Conservation (phyloP, 805 yeast genomes). For the Zygosaccharomyces bailii region DNA sequence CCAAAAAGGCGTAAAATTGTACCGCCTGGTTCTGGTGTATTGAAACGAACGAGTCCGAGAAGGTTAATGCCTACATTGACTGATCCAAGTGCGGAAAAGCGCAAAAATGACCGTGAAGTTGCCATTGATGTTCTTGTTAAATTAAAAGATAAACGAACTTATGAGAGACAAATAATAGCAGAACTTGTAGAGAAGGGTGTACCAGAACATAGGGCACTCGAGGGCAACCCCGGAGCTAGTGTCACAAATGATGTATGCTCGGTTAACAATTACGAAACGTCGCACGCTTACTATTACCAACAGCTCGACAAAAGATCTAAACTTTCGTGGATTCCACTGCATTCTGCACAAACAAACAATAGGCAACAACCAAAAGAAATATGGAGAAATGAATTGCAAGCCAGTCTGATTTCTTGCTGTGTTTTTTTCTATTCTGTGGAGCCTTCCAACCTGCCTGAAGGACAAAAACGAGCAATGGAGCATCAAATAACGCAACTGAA, state of each 20-base stretch:
- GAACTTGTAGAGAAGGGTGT: conserved; percentile 25
- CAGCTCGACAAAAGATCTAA: conserved; percentile 25
- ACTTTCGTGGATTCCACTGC: conserved; percentile 15
- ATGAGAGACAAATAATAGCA: conserved; percentile 12
- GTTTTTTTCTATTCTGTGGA: conserved; percentile 12
- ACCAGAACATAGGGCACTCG: conserved; percentile 22
- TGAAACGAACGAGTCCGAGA: conserved; percentile 8
- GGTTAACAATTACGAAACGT: conserved; percentile 25
- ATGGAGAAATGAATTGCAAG: conserved; percentile 19
- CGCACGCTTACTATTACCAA: conserved; percentile 25
- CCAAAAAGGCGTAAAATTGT: background rate
- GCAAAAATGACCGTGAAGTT: conserved; percentile 20
- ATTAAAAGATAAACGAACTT: conserved; percentile 9
- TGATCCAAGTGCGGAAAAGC: conserved; percentile 19
- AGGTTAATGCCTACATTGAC: conserved; percentile 1
- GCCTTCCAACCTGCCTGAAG: background rate
- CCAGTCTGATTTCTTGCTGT: conserved; percentile 11
- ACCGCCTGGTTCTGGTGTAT: conserved; percentile 3
- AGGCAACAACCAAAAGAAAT: conserved; percentile 8
- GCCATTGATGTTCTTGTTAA: conserved; percentile 14
- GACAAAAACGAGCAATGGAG: background rate
- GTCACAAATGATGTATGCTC: conserved; percentile 33
- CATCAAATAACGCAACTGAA: conserved; percentile 7
- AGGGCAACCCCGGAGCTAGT: conserved; percentile 18
- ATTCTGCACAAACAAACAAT: conserved; percentile 1